A percentile compares a stretch with the other conserved stretches of the same genome.
phyloP scores from a whole-genome alignment of 2,329 filamentous ascomycete genomes.

The Aspergillus awamori region DNA sequence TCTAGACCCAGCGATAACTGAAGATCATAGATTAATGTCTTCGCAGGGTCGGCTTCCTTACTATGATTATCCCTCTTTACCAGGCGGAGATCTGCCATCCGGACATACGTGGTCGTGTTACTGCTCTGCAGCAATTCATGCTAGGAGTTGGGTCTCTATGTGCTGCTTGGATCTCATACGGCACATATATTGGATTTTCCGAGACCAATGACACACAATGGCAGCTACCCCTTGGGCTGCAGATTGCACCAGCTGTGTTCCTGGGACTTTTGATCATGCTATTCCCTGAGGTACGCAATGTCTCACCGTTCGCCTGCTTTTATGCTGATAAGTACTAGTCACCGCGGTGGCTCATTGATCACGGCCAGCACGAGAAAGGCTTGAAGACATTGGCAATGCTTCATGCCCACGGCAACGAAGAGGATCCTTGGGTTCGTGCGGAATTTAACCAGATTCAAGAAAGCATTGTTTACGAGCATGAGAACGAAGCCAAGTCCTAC shows the following conservation, averaged over 20 bases:
- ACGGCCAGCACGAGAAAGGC: constrained; percentile 66
- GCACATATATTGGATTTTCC: constrained; percentile 57
- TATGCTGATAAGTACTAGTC: constrained; percentile 39
- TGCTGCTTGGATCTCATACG: constrained; percentile 74
- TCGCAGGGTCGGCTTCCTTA: constrained; percentile 59
- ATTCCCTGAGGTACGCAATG: constrained; percentile 64
- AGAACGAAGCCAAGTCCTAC: constrained; percentile 71
- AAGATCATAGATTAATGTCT: constrained; percentile 43
- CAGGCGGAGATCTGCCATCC: constrained; percentile 81
- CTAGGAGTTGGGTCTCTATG: constrained; percentile 72
- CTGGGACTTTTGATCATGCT: constrained; percentile 67
- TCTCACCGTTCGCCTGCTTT: not conserved
- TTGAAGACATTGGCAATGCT: constrained; percentile 68
- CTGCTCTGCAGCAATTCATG: constrained; percentile 80
- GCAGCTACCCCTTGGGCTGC: constrained; percentile 69
- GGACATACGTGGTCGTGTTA: constrained; percentile 73
- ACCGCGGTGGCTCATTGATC: constrained; percentile 74
- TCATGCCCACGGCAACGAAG: constrained; percentile 67
- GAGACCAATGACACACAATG: constrained; percentile 56
- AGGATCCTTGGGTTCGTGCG: constrained; percentile 70
- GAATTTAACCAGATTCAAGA: constrained; percentile 74
- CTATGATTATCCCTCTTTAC: constrained; percentile 71
- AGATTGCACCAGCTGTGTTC: constrained; percentile 68
- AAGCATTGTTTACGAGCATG: constrained; percentile 66
- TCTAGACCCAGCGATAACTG: not conserved